Base-by-base conservation (phyloP, 257 asterid genomes). In the Ilex aquifolium region DNA sequence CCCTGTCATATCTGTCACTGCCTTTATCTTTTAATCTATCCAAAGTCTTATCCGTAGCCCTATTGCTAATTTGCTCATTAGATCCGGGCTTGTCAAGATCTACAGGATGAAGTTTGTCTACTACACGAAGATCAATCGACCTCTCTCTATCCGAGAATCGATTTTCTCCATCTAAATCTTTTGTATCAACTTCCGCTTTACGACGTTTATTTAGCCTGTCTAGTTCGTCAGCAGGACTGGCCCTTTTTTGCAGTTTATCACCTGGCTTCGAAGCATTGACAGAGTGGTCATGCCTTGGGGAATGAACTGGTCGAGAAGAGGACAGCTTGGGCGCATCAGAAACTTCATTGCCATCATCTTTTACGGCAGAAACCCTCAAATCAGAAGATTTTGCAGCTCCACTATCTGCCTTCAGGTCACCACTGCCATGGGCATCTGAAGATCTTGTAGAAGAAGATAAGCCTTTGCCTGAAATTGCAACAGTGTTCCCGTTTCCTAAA, bases 1-100 rank as follows among this genome's bases (percentile, higher is more conserved):
- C 98, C 77, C 96, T 86, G 51, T 87, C 97, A 69, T 82, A 79
- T 75, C 95, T 85, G 66, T 89, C 97, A 62, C 79, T 74, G 64
- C 79, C 82, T 76, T 90, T 93, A 61, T 93, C 97, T 80, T 89
- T 89, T 58, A 80, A 75, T 82, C 91, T 81, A 67, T 90, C 97
- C 55, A 62, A 69, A 55, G 77, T 67, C 79, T 83, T 86, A 61
- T 89, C 95, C 31, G 71, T 59, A 64, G 59, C 74, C 82, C 88
- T 79, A 65, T 59, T 82, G 59, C 69, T 66, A 46, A 64, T 71
- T 61, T 73, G 95, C 59, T 88, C 99, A 65, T 88, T 92, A 58
- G 83, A 61, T 44, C 83, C 84, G 57, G 72, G 61, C 67, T 79
- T 84, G 56, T 90, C 96, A 63, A 72, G 62, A 64, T 77, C 86